Conservation (phyloP, 2,329 filamentous ascomycete species). For the Alternaria incomplexa region DNA sequence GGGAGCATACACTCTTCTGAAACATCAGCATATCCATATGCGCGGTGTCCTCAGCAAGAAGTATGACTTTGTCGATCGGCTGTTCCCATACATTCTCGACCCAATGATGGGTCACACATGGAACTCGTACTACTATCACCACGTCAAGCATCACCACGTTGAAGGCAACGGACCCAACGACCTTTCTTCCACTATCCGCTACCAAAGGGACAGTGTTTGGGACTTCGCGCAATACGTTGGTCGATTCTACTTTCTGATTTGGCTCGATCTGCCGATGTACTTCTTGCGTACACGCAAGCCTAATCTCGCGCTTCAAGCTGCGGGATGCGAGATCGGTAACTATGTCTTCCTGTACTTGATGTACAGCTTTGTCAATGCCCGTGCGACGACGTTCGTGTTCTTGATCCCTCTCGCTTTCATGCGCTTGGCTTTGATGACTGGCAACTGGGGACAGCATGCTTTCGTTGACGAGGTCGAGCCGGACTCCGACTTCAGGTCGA, state of each 20-base stretch:
- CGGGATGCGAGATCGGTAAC: constrained; percentile 66
- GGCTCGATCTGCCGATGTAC: constrained; percentile 77
- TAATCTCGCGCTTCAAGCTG: constrained; percentile 61
- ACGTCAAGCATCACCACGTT: constrained; percentile 85
- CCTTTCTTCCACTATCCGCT: constrained; percentile 76
- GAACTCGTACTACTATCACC: constrained; percentile 86
- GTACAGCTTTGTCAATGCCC: constrained; percentile 55
- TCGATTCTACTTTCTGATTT: constrained; percentile 75
- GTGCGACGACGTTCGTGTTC: constrained; percentile 68
- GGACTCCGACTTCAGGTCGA: constrained; percentile 78
- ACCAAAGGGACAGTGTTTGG: constrained; percentile 71
- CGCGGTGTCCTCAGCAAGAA: constrained; percentile 68
- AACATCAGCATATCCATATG: constrained; percentile 85
- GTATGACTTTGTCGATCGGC: constrained; percentile 63
- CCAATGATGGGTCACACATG: constrained; percentile 83
- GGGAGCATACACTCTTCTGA: constrained; percentile 79
- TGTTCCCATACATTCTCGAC: constrained; percentile 76
- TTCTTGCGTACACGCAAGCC: constrained; percentile 69
- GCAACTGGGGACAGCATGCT: constrained; percentile 85
- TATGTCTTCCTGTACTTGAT: constrained; percentile 57
- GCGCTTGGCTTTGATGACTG: constrained; percentile 76
- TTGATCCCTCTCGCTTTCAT: constrained; percentile 70
- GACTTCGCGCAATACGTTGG: constrained; percentile 76
- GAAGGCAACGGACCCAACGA: constrained; percentile 81
- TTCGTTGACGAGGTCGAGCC: constrained; percentile 78